Base-by-base conservation (phyloP, 768 basidiomycete species). In the Leccinum olivaceopallidum region DNA sequence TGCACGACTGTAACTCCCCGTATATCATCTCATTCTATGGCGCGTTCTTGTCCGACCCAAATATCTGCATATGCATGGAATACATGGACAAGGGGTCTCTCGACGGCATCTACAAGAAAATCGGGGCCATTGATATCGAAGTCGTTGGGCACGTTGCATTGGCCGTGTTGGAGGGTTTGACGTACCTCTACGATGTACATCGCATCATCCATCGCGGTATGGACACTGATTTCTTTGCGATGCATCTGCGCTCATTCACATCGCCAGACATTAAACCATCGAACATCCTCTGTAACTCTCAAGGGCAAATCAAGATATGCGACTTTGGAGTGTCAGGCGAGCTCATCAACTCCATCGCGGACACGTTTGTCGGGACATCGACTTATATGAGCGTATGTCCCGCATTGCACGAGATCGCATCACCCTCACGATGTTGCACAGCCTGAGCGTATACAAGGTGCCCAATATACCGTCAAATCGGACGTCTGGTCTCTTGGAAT, bases 251-350 rank as follows among this genome's bases (percentile, higher is more conserved):
- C 65, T 73, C 62, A 69, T 66, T 69, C 54, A 58, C 18, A 47
- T 22, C 52, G 51, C 26, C 69, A 98, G 97, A 98, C 72, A 98
- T 99, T 83, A 99, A 99, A 76, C 97, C 97, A 30, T 97, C 95
- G 13, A 99, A 99, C 71, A 97, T 99, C 64, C 81, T 98, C 50
- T 94, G 83, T 77, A 98, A 98, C 71, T 97, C 96, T 7, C 80
- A 81, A 53, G 97, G 97, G 32, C 88, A 97, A 67, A 95, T 98
- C 83, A 99, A 99, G 79, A 95, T 99, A 57, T 98, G 96, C 70
- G 97, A 99, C 76, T 99, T 98, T 73, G 97, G 97, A 42, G 97
- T 99, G 7, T 98, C 95, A 2, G 97, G 97, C 36, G 97, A 99
- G 74, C 83, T 99, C 68, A 96, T 98, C 78, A 98, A 98, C 77